Evolutionary conservation across 345 rosid species (phyloP).

Genomic region (Odontarrhena argentea): DNA sequence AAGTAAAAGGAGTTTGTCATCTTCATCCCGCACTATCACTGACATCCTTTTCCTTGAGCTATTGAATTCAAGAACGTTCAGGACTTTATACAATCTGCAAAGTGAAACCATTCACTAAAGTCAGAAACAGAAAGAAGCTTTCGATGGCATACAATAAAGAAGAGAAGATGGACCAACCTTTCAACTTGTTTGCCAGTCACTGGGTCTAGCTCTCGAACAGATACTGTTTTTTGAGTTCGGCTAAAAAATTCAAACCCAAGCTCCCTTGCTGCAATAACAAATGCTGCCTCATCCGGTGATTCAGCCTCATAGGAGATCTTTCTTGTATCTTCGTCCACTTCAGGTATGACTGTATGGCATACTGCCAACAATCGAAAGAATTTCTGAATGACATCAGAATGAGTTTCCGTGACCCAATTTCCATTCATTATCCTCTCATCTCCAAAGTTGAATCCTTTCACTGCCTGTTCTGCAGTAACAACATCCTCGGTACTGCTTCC

Average conservation of each 20-base stretch:
- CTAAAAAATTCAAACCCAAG: slow-evolving; percentile 79
- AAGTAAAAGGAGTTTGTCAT: slow-evolving; percentile 75
- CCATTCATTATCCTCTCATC: slow-evolving; percentile 84
- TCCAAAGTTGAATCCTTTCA: slow-evolving; percentile 87
- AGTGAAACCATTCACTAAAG: slow-evolving; percentile 18
- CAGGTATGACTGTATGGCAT: slow-evolving; percentile 95
- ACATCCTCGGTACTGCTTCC: slow-evolving; percentile 39
- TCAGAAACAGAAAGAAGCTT: slow-evolving; percentile 16
- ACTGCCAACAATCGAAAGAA: slow-evolving; percentile 78
- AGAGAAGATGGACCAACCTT: slow-evolving; percentile 52
- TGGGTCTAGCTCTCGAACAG: slow-evolving; percentile 62
- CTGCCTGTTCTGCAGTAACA: slow-evolving; percentile 37
- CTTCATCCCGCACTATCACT: slow-evolving; percentile 70
- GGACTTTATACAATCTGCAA: slow-evolving; percentile 71
- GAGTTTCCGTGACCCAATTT: slow-evolving; percentile 72
- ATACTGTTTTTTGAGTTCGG: slow-evolving; percentile 75
- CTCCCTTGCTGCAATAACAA: slow-evolving; percentile 96
- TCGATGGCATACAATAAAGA: slow-evolving; percentile 8
- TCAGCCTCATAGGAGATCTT: slow-evolving; percentile 88
- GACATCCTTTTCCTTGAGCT: slow-evolving; percentile 75
- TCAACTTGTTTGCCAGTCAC: slow-evolving; percentile 60
- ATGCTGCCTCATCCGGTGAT: slow-evolving; percentile 95
- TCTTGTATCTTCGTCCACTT: slow-evolving; percentile 74
- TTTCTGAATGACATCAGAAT: slow-evolving; percentile 61
- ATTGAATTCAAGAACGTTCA: slow-evolving; percentile 79